Evolutionary conservation across 139 green algal species (phyloP).

Genomic region (Chlamydomonas sp.): DNA sequence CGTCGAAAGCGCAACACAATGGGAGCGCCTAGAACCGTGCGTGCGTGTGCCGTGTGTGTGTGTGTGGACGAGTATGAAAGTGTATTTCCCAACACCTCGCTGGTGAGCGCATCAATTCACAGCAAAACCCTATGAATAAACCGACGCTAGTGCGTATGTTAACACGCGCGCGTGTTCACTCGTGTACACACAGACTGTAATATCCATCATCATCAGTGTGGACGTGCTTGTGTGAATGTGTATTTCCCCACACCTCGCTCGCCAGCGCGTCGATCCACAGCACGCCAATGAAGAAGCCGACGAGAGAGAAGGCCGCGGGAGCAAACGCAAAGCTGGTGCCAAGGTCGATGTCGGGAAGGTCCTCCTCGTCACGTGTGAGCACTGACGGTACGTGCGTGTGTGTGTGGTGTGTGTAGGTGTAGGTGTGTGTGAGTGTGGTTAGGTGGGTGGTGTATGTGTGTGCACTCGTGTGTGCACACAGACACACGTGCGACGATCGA

Average conservation of each 20-base stretch:
- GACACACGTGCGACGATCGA: too few relatives aligned
- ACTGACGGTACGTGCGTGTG: neutral
- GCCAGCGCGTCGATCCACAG: slow-evolving; percentile 68
- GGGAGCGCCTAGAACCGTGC: too few relatives aligned
- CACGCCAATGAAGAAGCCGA: slow-evolving; percentile 68
- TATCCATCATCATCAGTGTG: too few relatives aligned
- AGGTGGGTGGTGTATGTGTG: too few relatives aligned
- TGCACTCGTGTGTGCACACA: too few relatives aligned
- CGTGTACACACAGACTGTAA: too few relatives aligned
- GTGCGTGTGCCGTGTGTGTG: too few relatives aligned
- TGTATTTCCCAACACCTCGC: slow-evolving; percentile 20
- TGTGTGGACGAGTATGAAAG: too few relatives aligned
- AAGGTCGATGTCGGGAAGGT: slow-evolving; percentile 14
- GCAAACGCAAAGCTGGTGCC: slow-evolving; percentile 37
- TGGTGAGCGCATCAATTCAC: slow-evolving; percentile 63
- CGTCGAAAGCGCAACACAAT: too few relatives aligned
- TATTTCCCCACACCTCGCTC: slow-evolving; percentile 21
- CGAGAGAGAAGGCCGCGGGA: slow-evolving; percentile 45
- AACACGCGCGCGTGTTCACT: too few relatives aligned
- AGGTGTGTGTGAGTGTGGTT: too few relatives aligned
- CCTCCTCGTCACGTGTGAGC: slow-evolving; percentile 21
- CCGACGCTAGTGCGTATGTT: slow-evolving; percentile 47
- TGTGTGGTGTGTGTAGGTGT: too few relatives aligned
- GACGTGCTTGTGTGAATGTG: neutral
- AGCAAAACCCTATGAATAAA: slow-evolving; percentile 70